phyloP scores from a whole-genome alignment of 1,139 yeast genomes.

The Hansenula sp. region DNA sequence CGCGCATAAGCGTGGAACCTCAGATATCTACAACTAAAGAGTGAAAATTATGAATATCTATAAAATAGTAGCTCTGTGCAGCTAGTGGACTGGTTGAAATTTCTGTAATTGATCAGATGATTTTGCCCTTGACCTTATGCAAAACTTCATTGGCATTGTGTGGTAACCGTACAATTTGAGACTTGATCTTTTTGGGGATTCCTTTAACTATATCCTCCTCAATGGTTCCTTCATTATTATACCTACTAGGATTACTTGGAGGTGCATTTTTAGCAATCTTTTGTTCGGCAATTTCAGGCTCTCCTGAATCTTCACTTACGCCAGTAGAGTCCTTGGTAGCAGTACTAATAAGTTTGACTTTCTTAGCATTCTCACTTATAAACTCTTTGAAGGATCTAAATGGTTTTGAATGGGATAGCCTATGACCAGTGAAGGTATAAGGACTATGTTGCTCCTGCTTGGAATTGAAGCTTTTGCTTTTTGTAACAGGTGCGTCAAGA shows the following conservation, averaged over 20 bases:
- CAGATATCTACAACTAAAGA: no score
- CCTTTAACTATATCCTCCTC: constrained; percentile 6
- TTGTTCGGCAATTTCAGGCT: constrained; percentile 5
- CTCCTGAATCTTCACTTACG: background rate
- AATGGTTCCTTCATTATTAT: constrained; percentile 1
- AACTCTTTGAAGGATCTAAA: constrained; percentile 12
- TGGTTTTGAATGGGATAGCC: constrained; percentile 6
- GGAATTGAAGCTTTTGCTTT: background rate
- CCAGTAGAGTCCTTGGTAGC: background rate
- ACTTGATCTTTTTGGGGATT: constrained; percentile 1
- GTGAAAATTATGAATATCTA: background rate
- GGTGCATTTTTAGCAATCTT: constrained; percentile 15
- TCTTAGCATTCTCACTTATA: constrained; percentile 5
- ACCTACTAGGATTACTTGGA: constrained; percentile 14
- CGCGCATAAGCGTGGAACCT: no score
- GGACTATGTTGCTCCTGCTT: constrained; percentile 18
- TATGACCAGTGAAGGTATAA: constrained; percentile 7
- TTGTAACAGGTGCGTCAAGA: background rate
- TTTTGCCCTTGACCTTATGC: background rate
- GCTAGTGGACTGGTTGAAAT: no score
- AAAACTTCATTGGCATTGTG: background rate
- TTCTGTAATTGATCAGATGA: no score
- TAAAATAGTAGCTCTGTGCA: background rate
- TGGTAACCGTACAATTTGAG: background rate
- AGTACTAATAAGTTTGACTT: constrained; percentile 13